Base-by-base conservation (phyloP, 306 rosid genomes). In the Medicago lupulina region DNA sequence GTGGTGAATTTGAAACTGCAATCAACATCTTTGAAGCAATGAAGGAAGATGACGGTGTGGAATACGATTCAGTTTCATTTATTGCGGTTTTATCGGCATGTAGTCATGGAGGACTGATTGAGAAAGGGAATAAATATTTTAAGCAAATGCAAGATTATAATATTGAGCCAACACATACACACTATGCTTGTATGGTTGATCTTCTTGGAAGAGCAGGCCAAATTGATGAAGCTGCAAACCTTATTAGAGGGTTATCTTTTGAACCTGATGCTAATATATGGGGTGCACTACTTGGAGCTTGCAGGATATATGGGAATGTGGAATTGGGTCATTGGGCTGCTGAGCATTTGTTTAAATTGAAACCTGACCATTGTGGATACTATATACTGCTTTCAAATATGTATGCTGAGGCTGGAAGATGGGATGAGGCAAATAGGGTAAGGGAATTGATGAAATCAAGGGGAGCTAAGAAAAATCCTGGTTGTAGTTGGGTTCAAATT, bases 261-360 rank as follows among this genome's bases (percentile, higher is more conserved):
- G 82, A 55, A 62, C 91, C 97, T 3, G 93, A 89, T 83, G 85
- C 95, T 51, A 88, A 89, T 65, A 72, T 93, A 46, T 93, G 97
- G 97, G 98, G 96, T 47, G 97, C 98, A 67, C 75, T 91, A 74
- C 94, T 93, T 4, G 98, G 98, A 70, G 96, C 97, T 36, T 91
- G 98, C 68, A 82, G 96, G 76, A 88, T 88, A 67, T 75, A 94
- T 67, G 94, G 96, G 34, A 86, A 91, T 31, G 71, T 94, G 36
- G 91, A 86, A 67, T 70, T 91, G 78, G 98, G 91, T 11, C 75
- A 83, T 57, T 88, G 86, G 91, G 94, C 97, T 9, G 98, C 98
- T 13, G 89, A 85, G 70, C 89, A 89, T 89, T 80, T 91, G 63
- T 87, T 89, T 80, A 73, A 78, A 74, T 81, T 93, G 49, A 89